A percentile compares a stretch with the other conserved stretches of the same genome.
phyloP scores from a whole-genome alignment of 2,329 filamentous ascomycete genomes.

The Rhynchosporium secalis region DNA sequence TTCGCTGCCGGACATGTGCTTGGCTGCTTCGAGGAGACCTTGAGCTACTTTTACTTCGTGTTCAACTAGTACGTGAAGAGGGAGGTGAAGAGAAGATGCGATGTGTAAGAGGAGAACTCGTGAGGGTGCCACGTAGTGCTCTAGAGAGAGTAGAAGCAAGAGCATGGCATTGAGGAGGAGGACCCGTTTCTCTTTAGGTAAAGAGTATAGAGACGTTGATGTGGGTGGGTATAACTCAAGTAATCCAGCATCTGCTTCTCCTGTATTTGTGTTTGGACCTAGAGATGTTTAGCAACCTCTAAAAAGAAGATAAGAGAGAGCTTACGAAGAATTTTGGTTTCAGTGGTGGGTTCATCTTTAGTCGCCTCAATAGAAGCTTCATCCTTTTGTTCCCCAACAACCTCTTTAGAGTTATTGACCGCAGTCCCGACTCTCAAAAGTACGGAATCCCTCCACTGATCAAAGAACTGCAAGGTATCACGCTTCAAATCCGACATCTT shows the following conservation, averaged over 20 bases:
- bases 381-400: slow-evolving; percentile 36
- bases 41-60: slow-evolving; percentile 76
- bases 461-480: slow-evolving; percentile 69
- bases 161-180: slow-evolving; percentile 72
- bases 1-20: slow-evolving; percentile 65
- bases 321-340: slow-evolving; percentile 37
- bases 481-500: slow-evolving; percentile 66
- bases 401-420: slow-evolving; percentile 55
- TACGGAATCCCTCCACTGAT: slow-evolving; percentile 76
- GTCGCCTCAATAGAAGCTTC: slow-evolving; percentile 37
- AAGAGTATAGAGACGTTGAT: slow-evolving; percentile 58
- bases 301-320: slow-evolving; percentile 3
- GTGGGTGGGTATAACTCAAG: slow-evolving; percentile 57
- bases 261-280: slow-evolving; percentile 44
- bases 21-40: slow-evolving; percentile 73
- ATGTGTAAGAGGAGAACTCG: slow-evolving; percentile 70
- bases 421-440: slow-evolving; percentile 69
- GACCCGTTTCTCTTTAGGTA: slow-evolving; percentile 61
- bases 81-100: slow-evolving; percentile 69
- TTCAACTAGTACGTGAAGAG: slow-evolving; percentile 61
- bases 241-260: slow-evolving; percentile 51
- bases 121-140: slow-evolving; percentile 75
- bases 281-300: slow-evolving; percentile 12
- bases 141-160: slow-evolving; percentile 71
- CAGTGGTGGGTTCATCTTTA: slow-evolving; percentile 22